Evolutionary conservation across 805 yeast species (phyloP).

Genomic region (Yarrowia sp.): DNA sequence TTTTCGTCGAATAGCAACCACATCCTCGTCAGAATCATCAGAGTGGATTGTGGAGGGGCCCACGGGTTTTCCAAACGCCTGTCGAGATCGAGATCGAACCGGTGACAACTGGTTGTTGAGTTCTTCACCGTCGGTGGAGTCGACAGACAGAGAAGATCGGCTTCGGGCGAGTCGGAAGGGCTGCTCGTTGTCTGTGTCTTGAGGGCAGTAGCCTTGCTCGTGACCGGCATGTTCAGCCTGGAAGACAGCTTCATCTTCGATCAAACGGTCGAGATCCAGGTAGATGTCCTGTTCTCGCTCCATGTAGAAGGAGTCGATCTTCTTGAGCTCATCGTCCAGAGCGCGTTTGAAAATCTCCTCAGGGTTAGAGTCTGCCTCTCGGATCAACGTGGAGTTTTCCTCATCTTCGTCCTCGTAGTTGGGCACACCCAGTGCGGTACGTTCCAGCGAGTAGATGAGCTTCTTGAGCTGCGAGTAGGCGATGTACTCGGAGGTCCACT

Average conservation of each 20-base stretch:
- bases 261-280: conserved; percentile 52
- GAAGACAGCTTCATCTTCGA: conserved; percentile 55
- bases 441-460: conserved; percentile 75
- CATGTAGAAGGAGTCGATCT: conserved; percentile 71
- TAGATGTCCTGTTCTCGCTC: conserved; percentile 60
- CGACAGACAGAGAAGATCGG: conserved; percentile 11
- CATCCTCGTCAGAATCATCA: conserved; percentile 18
- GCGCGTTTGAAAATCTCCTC: conserved; percentile 62
- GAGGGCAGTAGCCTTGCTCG: conserved; percentile 13
- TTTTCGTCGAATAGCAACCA: conserved; percentile 3
- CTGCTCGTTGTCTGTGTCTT: conserved; percentile 17
- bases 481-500: conserved; percentile 90
- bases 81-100: neutral
- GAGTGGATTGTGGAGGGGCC: conserved; percentile 3
- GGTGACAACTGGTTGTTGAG: neutral
- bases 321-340: conserved; percentile 69
- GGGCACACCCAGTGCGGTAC: conserved; percentile 46
- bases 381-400: conserved; percentile 35
- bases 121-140: conserved; percentile 22
- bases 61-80: neutral
- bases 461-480: conserved; percentile 86
- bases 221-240: conserved; percentile 24
- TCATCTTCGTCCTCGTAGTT: conserved; percentile 29
- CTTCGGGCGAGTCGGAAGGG: conserved; percentile 18
- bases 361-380: conserved; percentile 46